Evolutionary conservation across 257 asterid genomes (phyloP), one percentile per base, ranked within the genome.

Genomic region (Coffea canephora): DNA sequence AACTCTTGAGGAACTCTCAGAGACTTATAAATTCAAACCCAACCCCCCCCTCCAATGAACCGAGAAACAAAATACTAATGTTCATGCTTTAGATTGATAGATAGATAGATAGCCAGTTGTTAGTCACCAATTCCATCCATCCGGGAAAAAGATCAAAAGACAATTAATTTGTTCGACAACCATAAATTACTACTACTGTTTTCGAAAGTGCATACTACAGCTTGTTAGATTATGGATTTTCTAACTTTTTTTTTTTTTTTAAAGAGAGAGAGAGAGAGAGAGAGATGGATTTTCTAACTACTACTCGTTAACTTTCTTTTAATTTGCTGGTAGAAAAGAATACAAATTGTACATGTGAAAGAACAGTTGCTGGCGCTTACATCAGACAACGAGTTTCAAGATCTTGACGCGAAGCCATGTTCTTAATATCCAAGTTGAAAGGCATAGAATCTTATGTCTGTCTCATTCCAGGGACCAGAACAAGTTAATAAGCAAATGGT

Each of bases 21-120:
- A 0, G 1, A 31, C 34, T 31, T 31, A 31, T 31, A 31, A 31
- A 31, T 31, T 31, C 34, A 31, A 31, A 31, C 34, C 34, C 34
- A 31, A 31, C 34, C 34, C 31, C 34, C 34, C 34, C 34, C 1
- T 31, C 34, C 34, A 31, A 31, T 31, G 34, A 31, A 31, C 34
- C 34, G 34, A 31, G 34, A 31, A 31, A 31, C 34, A 31, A 31
- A 31, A 31, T 31, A 31, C 34, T 31, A 31, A 31, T 31, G 34
- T 1, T 31, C 34, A 31, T 31, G 34, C 34, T 31, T 31, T 31
- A 31, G 34, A 31, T 31, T 31, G 34, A 31, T 31, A 31, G 34
- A 31, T 31, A 31, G 34, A 31, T 54, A 62, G 54, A 25, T 31
- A 36, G 71, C 89, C 84, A 85, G 85, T 85, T 86, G 90, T 75